These are phyloP conservation scores for Solanum hybrid DNA, from an alignment of 305 asterid genomes.

Conservation along the genomic window DNA sequence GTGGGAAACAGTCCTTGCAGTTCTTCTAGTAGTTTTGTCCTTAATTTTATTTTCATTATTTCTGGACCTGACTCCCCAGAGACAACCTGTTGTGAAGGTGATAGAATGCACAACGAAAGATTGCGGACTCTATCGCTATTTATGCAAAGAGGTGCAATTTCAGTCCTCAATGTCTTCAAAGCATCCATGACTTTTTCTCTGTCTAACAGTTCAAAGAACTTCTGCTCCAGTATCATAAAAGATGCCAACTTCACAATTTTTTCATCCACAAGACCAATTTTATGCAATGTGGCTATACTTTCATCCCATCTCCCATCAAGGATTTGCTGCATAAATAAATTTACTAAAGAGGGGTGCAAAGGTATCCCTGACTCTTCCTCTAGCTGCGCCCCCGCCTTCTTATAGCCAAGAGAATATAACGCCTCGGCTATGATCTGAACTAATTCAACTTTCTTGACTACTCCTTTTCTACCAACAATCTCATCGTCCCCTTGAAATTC, in stretches of 20 bases:
- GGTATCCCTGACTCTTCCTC: slow-evolving; percentile 30
- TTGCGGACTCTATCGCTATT: slow-evolving; percentile 13
- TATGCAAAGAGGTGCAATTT: slow-evolving; percentile 22
- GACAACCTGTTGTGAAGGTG: slow-evolving; percentile 9
- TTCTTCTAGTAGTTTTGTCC: slow-evolving; percentile 20
- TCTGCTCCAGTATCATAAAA: slow-evolving; percentile 26
- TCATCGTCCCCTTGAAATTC: slow-evolving; percentile 20
- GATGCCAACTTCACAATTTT: slow-evolving; percentile 13
- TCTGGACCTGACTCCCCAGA: neutral
- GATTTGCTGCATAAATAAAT: slow-evolving; percentile 20
- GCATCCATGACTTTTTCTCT: slow-evolving; percentile 16
- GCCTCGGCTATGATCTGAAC: slow-evolving; percentile 28
- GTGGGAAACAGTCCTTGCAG: slow-evolving; percentile 18
- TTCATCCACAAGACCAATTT: slow-evolving; percentile 19
- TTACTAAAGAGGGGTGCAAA: slow-evolving; percentile 14
- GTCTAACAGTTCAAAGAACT: slow-evolving; percentile 21
- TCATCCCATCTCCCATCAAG: slow-evolving; percentile 26
- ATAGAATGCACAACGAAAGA: slow-evolving; percentile 19
- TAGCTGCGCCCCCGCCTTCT: slow-evolving; percentile 20
- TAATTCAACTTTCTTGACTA: slow-evolving; percentile 27
- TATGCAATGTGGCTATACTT: slow-evolving; percentile 20
- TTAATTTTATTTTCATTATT: neutral
- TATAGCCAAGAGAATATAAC: slow-evolving; percentile 26
- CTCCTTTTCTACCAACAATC: slow-evolving; percentile 26
- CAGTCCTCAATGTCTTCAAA: slow-evolving; percentile 22